Conservation (phyloP, 768 basidiomycete genomes). For the Clitopilus passeckerianus region DNA sequence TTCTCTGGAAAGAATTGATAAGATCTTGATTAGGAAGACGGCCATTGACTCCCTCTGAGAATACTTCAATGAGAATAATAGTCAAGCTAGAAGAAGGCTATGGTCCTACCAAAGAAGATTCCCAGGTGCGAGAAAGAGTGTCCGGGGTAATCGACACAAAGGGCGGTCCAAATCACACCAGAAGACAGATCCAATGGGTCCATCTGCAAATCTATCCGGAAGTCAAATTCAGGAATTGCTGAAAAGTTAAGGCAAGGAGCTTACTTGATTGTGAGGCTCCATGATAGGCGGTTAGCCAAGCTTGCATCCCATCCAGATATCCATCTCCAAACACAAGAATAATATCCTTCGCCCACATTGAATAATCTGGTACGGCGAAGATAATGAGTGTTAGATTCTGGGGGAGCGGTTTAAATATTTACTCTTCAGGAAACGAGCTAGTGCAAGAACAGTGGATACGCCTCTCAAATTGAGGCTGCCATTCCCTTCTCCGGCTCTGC, state of each 20-base stretch:
- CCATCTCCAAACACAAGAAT: conserved; percentile 87
- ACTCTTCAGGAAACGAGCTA: conserved; percentile 88
- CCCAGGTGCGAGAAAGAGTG: conserved; percentile 97
- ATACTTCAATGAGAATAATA: not conserved
- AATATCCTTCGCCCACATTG: conserved; percentile 94
- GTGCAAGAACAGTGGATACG: conserved; percentile 74
- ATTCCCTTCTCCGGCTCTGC: conserved; percentile 52
- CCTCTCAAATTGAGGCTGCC: conserved; percentile 78
- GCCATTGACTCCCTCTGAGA: conserved; percentile 88
- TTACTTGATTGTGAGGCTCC: conserved; percentile 60
- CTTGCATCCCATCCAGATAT: conserved; percentile 88
- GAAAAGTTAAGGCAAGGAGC: not conserved
- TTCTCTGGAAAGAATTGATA: conserved; percentile 72
- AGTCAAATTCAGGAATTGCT: not conserved
- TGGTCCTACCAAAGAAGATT: conserved; percentile 78
- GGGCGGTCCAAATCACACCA: conserved; percentile 92
- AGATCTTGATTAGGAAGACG: conserved; percentile 95
- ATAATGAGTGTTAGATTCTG: not conserved
- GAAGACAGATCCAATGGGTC: conserved; percentile 62
- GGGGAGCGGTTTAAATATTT: conserved; percentile 10
- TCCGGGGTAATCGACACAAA: conserved; percentile 93
- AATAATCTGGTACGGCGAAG: conserved; percentile 49
- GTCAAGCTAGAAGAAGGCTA: not conserved
- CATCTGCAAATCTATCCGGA: conserved; percentile 52
- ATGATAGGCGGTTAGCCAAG: conserved; percentile 87